Base-by-base conservation (phyloP, 2,329 filamentous ascomycete species). In the Tolypocladium endophyticum region DNA sequence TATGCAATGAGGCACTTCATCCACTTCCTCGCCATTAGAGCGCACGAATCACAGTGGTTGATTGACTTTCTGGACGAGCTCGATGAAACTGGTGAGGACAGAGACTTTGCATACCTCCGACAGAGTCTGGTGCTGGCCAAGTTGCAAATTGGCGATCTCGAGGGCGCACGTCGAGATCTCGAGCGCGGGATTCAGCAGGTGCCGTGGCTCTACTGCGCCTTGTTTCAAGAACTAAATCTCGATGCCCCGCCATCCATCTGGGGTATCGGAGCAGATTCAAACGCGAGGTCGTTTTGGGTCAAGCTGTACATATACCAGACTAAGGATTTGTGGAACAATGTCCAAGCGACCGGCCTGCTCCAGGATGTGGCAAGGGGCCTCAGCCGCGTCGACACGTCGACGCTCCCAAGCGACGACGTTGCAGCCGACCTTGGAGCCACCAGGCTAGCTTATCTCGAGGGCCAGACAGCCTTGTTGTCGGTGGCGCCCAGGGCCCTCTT, bases 241-340 rank as follows among this genome's bases (percentile, higher is more conserved):
- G 87, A 91, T 65, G 74, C 90, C 9, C 92, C 94, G 1, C 87
- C 87, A 39, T 83, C 86, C 0, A 83, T 97, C 38, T 97, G 94
- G 93, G 92, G 90, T 57, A 82, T 87, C 62, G 81, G 85, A 67
- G 84, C 86, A 0, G 82, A 85, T 36, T 78, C 82, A 16, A 79
- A 85, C 54, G 83, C 91, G 64, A 68, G 71, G 25, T 80, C 83
- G 59, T 81, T 96, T 43, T 83, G 90, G 67, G 85, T 86, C 5
- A 85, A 88, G 67, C 79, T 96, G 2, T 96, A 96, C 69, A 80
- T 90, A 35, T 79, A 84, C 60, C 84, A 88, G 53, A 82, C 88
- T 5, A 93, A 92, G 68, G 89, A 93, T 65, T 76, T 96, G 4
- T 97, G 92, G 92, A 92, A 92, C 69, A 91, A 87, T 4, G 81